Evolutionary conservation across 2,329 filamentous ascomycete genomes (phyloP), one percentile per base, ranked within the genome.

Genomic region (Acrodontium crateriforme): DNA sequence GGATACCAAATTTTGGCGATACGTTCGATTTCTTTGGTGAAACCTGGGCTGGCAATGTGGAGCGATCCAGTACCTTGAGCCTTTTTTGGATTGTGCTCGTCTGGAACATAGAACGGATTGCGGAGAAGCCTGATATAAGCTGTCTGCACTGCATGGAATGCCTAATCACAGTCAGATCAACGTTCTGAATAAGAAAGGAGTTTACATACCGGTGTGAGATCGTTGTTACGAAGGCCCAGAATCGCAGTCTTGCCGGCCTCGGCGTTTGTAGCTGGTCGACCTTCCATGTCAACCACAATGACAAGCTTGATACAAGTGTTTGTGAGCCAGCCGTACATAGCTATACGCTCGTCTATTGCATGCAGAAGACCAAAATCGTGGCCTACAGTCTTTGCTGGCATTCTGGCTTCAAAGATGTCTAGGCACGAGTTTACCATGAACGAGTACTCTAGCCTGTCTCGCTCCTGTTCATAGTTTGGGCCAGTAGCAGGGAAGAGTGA

Each of bases 291-390:
- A 16, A 95, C 78, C 3, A 94, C 72, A 37, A 84, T 77, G 18
- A 95, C 74, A 48, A 98, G 75, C 52, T 87, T 85, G 38, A 93
- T 74, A 21, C 84, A 84, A 15, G 89, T 95, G 56, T 93, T 95
- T 31, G 89, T 94, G 56, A 95, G 71, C 73, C 82, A 94, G 46
- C 89, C 89, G 60, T 95, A 98, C 41, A 84, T 79, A 18, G 85
- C 84, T 25, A 95, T 68, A 15, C 85, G 72, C 59, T 98, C 87
- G 60, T 95, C 89, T 34, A 95, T 68, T 34, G 85, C 84, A 59
- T 95, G 87, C 27, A 98, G 68, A 9, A 95, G 70, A 16, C 89
- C 87, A 41, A 89, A 77, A 53, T 95, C 87, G 44, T 89, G 84
- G 27, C 82, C 79, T 34, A 71, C 60, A 13, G 69, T 71, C 45